Evolutionary conservation across 1,284 basidiomycete genomes (phyloP), one percentile per base, ranked within the genome.

Genomic region (Cryptococcus floricola): DNA sequence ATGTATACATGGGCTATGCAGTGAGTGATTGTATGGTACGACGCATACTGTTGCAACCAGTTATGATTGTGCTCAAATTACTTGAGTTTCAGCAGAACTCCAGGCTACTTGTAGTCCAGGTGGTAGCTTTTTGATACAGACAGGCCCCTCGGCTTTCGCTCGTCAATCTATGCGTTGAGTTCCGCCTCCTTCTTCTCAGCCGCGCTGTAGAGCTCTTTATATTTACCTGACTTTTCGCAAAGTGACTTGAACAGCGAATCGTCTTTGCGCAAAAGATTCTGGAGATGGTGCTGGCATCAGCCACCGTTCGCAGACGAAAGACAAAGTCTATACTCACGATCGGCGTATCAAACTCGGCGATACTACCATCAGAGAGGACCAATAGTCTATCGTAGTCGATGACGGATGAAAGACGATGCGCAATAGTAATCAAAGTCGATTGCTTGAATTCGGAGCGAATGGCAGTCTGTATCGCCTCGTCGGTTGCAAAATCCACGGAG

Each of bases 341-440:
- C 0, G 91, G 91, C 0, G 89, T 90, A 69, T 91, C 92, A 60
- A 88, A 87, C 73, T 95, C 91, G 8, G 80, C 84, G 41, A 92
- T 78, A 50, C 80, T 77, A 6, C 92, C 91, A 61, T 89, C 85
- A 64, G 90, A 85, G 4, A 96, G 79, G 0, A 94, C 87, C 45
- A 95, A 80, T 34, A 94, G 77, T 1, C 88, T 80, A 69, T 92
- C 89, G 66, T 90, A 91, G 68, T 91, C 87, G 62, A 80, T 77
- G 39, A 81, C 69, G 0, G 87, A 88, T 23, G 82, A 81, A 48
- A 89, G 74, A 37, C 87, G 82, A 77, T 90, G 87, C 0, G 90
- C 91, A 61, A 93, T 91, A 1, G 89, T 92, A 59, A 95, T 82
- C 23, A 93, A 84, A 39, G 90, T 86, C 0, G 87, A 83, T 4